Conservation (phyloP, 75 land plant genomes). For the Isoetes taiwanensis region DNA sequence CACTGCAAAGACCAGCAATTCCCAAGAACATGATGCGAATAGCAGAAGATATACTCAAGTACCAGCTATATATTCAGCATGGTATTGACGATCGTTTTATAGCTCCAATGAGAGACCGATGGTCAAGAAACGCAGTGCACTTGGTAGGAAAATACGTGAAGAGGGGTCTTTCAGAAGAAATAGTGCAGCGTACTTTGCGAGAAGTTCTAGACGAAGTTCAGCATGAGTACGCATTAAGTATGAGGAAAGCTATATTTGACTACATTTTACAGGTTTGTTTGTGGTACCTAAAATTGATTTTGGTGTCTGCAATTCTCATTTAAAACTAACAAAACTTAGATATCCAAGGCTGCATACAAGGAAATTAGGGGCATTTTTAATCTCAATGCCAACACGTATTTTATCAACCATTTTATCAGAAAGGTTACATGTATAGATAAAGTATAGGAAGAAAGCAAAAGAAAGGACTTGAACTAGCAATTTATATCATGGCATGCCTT, state of each 20-base stretch:
- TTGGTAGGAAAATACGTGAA: slow-evolving; percentile 11
- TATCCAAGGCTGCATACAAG: too few relatives aligned
- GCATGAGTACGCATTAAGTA: slow-evolving; percentile 18
- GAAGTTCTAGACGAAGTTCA: slow-evolving; percentile 19
- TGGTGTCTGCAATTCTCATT: too few relatives aligned
- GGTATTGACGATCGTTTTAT: slow-evolving; percentile 17
- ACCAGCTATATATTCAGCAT: slow-evolving; percentile 19
- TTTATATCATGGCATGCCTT: too few relatives aligned
- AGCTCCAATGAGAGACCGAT: slow-evolving; percentile 21
- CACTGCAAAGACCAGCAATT: background rate
- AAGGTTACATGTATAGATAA: too few relatives aligned
- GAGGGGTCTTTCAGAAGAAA: slow-evolving; percentile 6
- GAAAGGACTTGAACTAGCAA: too few relatives aligned
- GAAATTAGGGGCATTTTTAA: too few relatives aligned
- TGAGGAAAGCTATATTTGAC: slow-evolving; percentile 25
- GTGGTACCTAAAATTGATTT: too few relatives aligned
- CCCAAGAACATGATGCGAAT: slow-evolving; percentile 4
- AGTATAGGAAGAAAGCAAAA: too few relatives aligned
- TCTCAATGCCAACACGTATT: too few relatives aligned
- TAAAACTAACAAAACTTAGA: too few relatives aligned
- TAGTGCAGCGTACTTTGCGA: slow-evolving; percentile 13
- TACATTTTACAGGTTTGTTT: slow-evolving; percentile 22
- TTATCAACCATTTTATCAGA: too few relatives aligned
- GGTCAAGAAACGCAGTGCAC: slow-evolving; percentile 15
- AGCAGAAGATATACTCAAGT: slow-evolving; percentile 20